phyloP scores from a whole-genome alignment of 2,329 filamentous ascomycete genomes.

The Fusarium denticulatum region DNA sequence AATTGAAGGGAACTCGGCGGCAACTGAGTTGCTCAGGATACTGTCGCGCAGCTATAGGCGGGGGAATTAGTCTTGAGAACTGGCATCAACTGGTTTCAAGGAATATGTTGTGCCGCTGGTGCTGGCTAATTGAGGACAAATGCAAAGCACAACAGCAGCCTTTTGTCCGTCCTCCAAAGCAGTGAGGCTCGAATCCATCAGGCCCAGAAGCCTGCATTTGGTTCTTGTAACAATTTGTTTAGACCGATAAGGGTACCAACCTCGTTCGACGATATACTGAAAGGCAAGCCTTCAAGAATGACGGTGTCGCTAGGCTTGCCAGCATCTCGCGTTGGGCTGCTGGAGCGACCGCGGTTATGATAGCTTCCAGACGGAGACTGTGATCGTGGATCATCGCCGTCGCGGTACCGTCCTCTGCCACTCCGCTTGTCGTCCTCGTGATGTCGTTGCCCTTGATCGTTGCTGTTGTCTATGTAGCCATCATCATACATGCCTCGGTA shows the following conservation, averaged over 20 bases:
- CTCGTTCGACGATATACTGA: constrained; percentile 60
- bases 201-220: constrained; percentile 10
- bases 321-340: constrained; percentile 50
- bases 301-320: constrained; percentile 60
- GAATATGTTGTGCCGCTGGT: constrained; percentile 9
- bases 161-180: constrained; percentile 1
- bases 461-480: constrained; percentile 45
- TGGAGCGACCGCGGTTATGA: constrained; percentile 47
- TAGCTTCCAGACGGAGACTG: constrained; percentile 43
- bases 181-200: constrained; percentile 14
- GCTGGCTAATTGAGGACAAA: constrained; percentile 6
- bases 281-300: constrained; percentile 64
- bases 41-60: constrained; percentile 50
- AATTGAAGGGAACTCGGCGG: constrained; percentile 50
- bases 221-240: constrained; percentile 17
- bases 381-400: constrained; percentile 36
- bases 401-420: constrained; percentile 29
- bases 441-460: constrained; percentile 34
- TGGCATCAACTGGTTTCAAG: constrained; percentile 20
- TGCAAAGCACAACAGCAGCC: background rate
- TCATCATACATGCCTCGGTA: constrained; percentile 54
- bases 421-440: constrained; percentile 36
- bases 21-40: constrained; percentile 48
- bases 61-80: constrained; percentile 42
- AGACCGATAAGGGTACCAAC: constrained; percentile 53